phyloP scores from a whole-genome alignment of 768 basidiomycete genomes.

The Auriculariales sp. region DNA sequence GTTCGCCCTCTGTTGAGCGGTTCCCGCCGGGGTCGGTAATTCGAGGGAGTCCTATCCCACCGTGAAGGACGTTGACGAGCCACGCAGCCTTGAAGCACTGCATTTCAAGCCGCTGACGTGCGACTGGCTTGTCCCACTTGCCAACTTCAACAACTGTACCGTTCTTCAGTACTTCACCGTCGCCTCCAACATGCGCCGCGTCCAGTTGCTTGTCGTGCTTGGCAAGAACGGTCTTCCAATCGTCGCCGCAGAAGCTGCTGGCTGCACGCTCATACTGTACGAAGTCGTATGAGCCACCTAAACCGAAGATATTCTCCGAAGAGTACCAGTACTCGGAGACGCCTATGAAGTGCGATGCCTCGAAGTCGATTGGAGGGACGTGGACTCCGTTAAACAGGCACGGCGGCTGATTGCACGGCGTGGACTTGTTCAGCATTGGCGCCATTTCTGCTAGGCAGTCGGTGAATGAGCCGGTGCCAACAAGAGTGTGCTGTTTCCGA shows the following conservation, averaged over 20 bases:
- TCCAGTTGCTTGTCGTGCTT: constrained; percentile 43
- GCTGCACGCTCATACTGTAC: constrained; percentile 93
- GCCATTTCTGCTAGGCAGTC: constrained; percentile 60
- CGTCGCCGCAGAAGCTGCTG: constrained; percentile 61
- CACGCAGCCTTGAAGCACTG: constrained; percentile 99
- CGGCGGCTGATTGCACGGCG: constrained; percentile 68
- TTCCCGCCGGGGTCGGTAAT: constrained; percentile 80
- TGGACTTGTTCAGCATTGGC: constrained; percentile 69
- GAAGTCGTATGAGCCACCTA: constrained; percentile 92
- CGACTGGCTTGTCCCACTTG: constrained; percentile 61
- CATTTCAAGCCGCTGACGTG: constrained; percentile 78
- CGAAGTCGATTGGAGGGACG: constrained; percentile 89
- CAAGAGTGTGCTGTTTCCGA: constrained; percentile 41
- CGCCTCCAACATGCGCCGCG: constrained; percentile 37
- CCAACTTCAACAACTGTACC: constrained; percentile 50
- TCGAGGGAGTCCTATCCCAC: constrained; percentile 89
- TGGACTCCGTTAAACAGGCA: constrained; percentile 93
- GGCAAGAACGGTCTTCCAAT: constrained; percentile 63
- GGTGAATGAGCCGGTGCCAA: constrained; percentile 85
- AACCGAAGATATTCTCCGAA: constrained; percentile 88
- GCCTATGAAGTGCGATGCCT: constrained; percentile 86
- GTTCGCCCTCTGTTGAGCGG: constrained; percentile 38
- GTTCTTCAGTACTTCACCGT: constrained; percentile 47
- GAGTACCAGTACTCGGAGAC: constrained; percentile 99
- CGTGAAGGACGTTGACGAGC: constrained; percentile 91